These are phyloP conservation scores for Alternaria gaisen DNA, from an alignment of 2,329 filamentous ascomycete species.

Conservation along the genomic window DNA sequence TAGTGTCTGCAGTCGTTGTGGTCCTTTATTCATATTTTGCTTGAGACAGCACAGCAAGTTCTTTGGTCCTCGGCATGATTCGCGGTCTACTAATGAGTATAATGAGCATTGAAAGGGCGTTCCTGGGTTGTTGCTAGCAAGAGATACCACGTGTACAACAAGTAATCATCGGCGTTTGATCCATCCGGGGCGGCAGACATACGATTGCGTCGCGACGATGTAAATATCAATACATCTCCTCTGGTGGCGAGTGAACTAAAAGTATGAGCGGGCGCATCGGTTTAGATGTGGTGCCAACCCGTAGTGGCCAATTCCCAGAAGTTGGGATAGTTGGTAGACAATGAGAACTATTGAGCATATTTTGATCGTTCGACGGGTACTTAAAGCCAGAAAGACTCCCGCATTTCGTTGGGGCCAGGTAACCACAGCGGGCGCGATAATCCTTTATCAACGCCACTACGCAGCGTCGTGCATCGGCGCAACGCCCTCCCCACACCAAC, in stretches of 20 bases:
- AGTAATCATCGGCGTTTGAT: neutral
- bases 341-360: constrained; percentile 8
- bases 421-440: neutral
- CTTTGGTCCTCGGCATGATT: neutral
- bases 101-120: constrained; percentile 4
- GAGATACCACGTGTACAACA: constrained; percentile 8
- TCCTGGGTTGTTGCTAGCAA: neutral
- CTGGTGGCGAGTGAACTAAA: neutral
- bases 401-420: neutral
- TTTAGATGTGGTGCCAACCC: neutral
- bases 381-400: neutral
- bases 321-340: neutral
- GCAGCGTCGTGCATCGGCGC: neutral
- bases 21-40: neutral
- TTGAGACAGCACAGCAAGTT: constrained; percentile 1
- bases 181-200: neutral
- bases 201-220: neutral
- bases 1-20: neutral
- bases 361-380: neutral
- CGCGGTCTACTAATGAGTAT: neutral
- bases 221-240: neutral
- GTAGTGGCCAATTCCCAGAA: neutral
- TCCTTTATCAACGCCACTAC: neutral
- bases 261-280: neutral
- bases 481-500: neutral